Base-by-base conservation (phyloP, 495 filamentous ascomycete genomes). In the Hyaloscypha hepaticicola region DNA sequence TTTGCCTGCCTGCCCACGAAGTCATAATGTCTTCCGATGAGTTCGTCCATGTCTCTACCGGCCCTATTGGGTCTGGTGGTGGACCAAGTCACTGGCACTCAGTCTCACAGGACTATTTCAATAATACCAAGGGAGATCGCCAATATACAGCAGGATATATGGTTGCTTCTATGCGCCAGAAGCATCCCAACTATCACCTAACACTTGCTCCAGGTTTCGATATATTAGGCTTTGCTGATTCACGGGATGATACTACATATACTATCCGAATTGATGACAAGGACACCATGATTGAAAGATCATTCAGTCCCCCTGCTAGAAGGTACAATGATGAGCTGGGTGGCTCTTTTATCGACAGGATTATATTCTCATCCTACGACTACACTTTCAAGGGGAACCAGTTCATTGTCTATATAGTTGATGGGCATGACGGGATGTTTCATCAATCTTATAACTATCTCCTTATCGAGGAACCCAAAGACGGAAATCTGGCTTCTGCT, bases 291-390 rank as follows among this genome's bases (percentile, higher is more conserved):
- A 70, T 65, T 51, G 82, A 79, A 75, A 73, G 74, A 12, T 19
- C 60, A 11, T 88, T 81, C 66, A 21, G 77, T 1, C 81, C 82
- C n/a, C 79, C 85, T 1, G 67, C 74, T 14, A 72, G 78, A n/a
- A 76, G 85, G 28, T 74, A 85, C 53, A 77, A 80, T 61, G 79
- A 77, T 60, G 72, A 71, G 34, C 68, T 70, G 26, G 85, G 85
- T 12, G 68, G 65, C 0, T 1, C 24, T 24, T 72, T 88, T 16
- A 72, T 64, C 1, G 70, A 79, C 16, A 65, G 57, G 4, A 66
- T 83, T 24, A 51, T 76, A n/a, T 85, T 87, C 66, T 83, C 75
- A 22, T 84, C 81, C 65, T 85, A 79, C 67, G 67, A 82, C 56
- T 83, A 85, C 69, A 75, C 70, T 12, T 86, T 78, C 75, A 69